phyloP scores from a whole-genome alignment of 2,329 filamentous ascomycete genomes.

The Aspergillus pseudotamarii region DNA sequence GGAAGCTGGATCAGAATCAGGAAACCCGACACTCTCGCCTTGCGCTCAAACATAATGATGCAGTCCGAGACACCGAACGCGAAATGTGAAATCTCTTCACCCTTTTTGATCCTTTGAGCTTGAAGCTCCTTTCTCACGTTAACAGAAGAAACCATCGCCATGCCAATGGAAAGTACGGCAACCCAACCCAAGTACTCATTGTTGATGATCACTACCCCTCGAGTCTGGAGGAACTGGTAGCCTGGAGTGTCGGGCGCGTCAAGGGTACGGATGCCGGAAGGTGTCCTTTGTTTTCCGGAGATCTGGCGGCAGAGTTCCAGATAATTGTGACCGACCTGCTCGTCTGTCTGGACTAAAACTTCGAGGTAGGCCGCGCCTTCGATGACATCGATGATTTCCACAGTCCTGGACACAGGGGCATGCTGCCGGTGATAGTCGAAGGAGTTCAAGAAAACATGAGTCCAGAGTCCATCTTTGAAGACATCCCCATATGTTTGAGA shows the following conservation, averaged over 20 bases:
- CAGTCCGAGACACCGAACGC: conserved; percentile 49
- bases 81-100: conserved; percentile 48
- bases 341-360: too few species aligned
- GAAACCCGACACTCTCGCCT: too few species aligned
- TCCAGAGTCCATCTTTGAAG: conserved; percentile 46
- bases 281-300: background rate
- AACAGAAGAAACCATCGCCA: conserved; percentile 49
- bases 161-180: conserved; percentile 48
- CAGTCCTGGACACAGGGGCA: conserved; percentile 42
- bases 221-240: conserved; percentile 46
- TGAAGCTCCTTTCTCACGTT: conserved; percentile 24
- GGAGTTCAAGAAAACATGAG: conserved; percentile 45
- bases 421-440: conserved; percentile 50
- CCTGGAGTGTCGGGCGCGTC: conserved; percentile 40
- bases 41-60: conserved; percentile 42
- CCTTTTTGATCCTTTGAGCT: conserved; percentile 37
- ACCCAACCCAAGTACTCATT: conserved; percentile 39
- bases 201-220: conserved; percentile 44
- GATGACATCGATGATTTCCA: conserved; percentile 43
- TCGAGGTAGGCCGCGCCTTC: too few species aligned
- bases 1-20: too few species aligned
- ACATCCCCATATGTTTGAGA: conserved; percentile 29
- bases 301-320: too few species aligned
- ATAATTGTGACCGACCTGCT: too few species aligned
- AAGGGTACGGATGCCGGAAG: background rate